Evolutionary conservation across 345 rosid genomes (phyloP), one percentile per base, ranked within the genome.

Genomic region (Aquilaria malaccensis): DNA sequence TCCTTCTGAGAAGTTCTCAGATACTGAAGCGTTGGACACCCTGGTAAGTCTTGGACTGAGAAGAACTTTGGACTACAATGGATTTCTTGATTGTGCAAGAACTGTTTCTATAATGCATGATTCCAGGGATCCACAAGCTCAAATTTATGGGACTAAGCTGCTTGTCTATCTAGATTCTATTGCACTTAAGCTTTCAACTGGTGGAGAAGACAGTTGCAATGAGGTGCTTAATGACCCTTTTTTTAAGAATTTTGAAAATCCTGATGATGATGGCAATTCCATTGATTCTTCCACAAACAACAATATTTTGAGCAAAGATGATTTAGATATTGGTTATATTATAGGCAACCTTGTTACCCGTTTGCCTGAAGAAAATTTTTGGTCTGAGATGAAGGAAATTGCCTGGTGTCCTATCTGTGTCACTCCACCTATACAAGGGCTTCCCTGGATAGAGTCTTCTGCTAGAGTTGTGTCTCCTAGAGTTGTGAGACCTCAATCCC

Each of bases 51-150:
- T 88, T 71, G 98, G 98, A 63, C 92, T 92, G 60, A 79, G 77
- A 70, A 78, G 76, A 76, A 79, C 74, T 57, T 69, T 88, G 62
- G 90, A 80, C 67, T 83, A 79, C 67, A 47, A 71, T 65, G 80
- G 95, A 58, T 81, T 85, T 74, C 81, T 92, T 73, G 96, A 92
- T 72, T 88, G 84, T 67, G 98, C 96, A 70, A 85, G 77, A 78
- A 83, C 89, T 30, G 82, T 88, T 53, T 82, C 95, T 56, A 60
- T 75, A 62, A 70, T 82, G 66, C 74, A 83, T 72, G 91, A 86
- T 64, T 77, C 79, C 58, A 72, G 83, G 63, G 81, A 82, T 67
- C 63, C 74, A 11, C 77, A 88, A 70, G 80, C 90, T 50, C 60
- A 73, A 13, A 73, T 54, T 70, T 80, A 76, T 73, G 96, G 87